Base-by-base conservation (phyloP, 306 rosid genomes). In the Glycine latifolia region DNA sequence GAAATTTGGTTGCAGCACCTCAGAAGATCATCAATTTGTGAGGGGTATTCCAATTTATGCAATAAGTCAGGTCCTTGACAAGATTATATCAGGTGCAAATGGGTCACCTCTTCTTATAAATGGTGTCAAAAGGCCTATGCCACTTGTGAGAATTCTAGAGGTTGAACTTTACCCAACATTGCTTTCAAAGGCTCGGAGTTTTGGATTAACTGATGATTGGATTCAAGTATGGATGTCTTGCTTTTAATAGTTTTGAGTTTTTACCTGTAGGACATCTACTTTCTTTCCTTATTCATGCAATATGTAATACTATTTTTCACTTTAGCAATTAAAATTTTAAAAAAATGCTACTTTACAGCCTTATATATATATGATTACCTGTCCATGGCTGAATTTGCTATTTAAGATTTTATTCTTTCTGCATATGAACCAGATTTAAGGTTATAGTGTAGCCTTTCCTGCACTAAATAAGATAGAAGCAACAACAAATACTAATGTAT, bases 1-100 rank as follows among this genome's bases (percentile, higher is more conserved):
- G 77, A 93, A 91, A 83, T 95, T 87, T 79, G 91, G 97, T 79
- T 35, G 92, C 88, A 93, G 84, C 75, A 80, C 90, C 7, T 91
- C 99, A 10, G 97, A 95, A 89, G 98, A 91, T 89, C 99, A 93
- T 89, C 97, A 93, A 78, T 95, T 93, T 87, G 97, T 95, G 43
- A 88, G 99, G 86, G 99, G 99, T 56, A 85, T 95, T 67, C 99
- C 99, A 2, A 87, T 95, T 79, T 93, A 90, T 84, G 82, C 98
- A 50, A 90, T 95, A 85, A 91, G 97, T 78, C 86, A 93, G 85
- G 99, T 91, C 80, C 98, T 93, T 80, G 91, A 95, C 82, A 89
- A 90, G 89, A 93, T 95, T 67, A 71, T 91, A 76, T 85, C 86
- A 78, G 97, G 97, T 77, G 91, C 88, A 69, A 89, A 85, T 39